A percentile compares a stretch with the other conserved stretches of the same genome.
These are phyloP conservation scores for Aspergillus heteromorphus DNA, from an alignment of 495 filamentous ascomycete genomes.

Conservation along the genomic window DNA sequence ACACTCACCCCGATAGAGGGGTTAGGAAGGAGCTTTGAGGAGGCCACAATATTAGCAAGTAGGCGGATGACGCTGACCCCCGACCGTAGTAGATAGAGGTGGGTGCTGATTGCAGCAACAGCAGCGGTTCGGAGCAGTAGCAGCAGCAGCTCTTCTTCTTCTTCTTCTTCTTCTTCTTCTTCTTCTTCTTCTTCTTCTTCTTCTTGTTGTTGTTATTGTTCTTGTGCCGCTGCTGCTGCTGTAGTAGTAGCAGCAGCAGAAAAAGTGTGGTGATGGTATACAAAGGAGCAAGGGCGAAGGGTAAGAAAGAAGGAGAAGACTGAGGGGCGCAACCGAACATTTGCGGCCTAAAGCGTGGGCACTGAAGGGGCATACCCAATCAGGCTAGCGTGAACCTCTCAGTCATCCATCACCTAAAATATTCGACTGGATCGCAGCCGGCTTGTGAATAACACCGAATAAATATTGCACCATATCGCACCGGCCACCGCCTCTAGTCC, in stretches of 20 bases:
- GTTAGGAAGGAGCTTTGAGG: background rate
- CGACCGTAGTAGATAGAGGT: background rate
- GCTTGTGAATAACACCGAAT: no score
- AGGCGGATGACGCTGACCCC: background rate
- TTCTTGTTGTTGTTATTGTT: no score
- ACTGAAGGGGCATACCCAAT: slow-evolving; percentile 9
- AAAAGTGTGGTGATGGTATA: background rate
- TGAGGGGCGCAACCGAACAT: slow-evolving; percentile 8
- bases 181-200: no score
- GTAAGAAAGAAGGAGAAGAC: slow-evolving; percentile 5
- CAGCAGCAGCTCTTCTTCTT: background rate
- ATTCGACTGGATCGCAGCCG: background rate
- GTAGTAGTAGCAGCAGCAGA: no score
- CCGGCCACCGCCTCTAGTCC: background rate
- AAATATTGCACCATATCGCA: background rate
- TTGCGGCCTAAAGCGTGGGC: slow-evolving; percentile 24
- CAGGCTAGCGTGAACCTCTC: slow-evolving; percentile 11
- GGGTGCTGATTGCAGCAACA: no score
- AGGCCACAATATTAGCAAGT: background rate
- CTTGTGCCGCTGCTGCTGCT: no score
- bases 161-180: no score
- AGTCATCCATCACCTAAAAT: background rate
- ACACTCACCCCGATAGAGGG: background rate
- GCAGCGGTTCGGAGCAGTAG: background rate
- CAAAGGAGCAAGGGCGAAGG: slow-evolving; percentile 1